These are phyloP conservation scores for Metschnikowia reukaufii DNA, from an alignment of 805 yeast genomes.

Conservation along the genomic window DNA sequence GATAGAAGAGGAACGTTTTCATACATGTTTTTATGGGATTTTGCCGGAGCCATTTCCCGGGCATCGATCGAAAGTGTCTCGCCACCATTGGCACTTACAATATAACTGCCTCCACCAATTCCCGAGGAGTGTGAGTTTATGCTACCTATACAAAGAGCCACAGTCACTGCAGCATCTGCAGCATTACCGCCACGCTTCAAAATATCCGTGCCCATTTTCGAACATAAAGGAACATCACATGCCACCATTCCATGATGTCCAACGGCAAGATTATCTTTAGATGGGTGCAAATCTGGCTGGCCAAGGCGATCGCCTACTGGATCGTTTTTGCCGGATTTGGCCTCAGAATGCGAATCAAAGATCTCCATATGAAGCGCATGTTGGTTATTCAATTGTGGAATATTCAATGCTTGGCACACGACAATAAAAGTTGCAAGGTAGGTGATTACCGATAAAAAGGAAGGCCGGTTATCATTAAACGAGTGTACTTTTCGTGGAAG, in stretches of 20 bases:
- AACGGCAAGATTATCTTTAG: constrained; percentile 32
- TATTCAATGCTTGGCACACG: constrained; percentile 5
- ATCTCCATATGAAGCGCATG: constrained; percentile 3
- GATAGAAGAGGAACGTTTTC: constrained; percentile 47
- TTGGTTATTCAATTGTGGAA: constrained; percentile 4
- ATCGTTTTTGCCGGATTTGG: constrained; percentile 4
- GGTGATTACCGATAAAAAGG: constrained; percentile 1
- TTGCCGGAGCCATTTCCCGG: constrained; percentile 80
- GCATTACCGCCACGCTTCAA: constrained; percentile 68
- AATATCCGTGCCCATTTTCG: constrained; percentile 59
- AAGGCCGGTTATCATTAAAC: not conserved
- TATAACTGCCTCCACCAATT: constrained; percentile 90
- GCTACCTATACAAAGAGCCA: constrained; percentile 84
- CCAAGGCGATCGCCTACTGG: constrained; percentile 24
- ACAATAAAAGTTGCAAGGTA: constrained; percentile 2
- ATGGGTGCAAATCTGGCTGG: constrained; percentile 47
- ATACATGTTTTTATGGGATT: constrained; percentile 66
- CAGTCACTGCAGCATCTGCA: constrained; percentile 90
- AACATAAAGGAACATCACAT: constrained; percentile 63
- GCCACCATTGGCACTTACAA: constrained; percentile 37
- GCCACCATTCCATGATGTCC: constrained; percentile 63
- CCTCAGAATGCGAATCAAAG: not conserved
- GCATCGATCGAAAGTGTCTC: constrained; percentile 72
- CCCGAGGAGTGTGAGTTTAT: constrained; percentile 83
- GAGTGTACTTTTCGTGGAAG: not conserved